A percentile compares a stretch with the other conserved stretches of the same genome.
Conservation (phyloP, 192 early-diverging fungal genomes). For the Rhizophagus prolifer region DNA sequence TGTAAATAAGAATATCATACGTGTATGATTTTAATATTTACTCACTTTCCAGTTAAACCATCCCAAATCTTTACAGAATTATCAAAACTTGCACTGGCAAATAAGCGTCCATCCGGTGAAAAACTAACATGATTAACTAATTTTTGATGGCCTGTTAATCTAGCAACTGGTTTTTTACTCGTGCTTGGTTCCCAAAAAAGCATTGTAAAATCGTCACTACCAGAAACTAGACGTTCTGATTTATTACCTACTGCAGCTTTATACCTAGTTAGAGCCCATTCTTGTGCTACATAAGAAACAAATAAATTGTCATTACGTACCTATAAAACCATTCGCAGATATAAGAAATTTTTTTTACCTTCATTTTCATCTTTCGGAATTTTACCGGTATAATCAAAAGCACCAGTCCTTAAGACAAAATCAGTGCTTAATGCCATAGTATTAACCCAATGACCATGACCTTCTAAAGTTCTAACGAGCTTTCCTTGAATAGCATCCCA, state of each 20-base stretch:
- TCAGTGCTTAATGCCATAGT: constrained; percentile 91
- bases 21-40: constrained; percentile 20
- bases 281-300: constrained; percentile 51
- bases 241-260: constrained; percentile 61
- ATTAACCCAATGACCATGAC: constrained; percentile 98
- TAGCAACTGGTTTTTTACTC: constrained; percentile 77
- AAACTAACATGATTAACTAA: constrained; percentile 92
- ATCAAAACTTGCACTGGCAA: constrained; percentile 95
- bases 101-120: constrained; percentile 83
- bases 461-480: constrained; percentile 78
- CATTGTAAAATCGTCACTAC: constrained; percentile 98
- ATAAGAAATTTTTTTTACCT: constrained; percentile 28
- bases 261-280: constrained; percentile 78
- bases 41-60: constrained; percentile 71
- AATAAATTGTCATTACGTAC: not conserved
- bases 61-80: constrained; percentile 99
- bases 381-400: constrained; percentile 81
- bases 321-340: not conserved
- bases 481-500: constrained; percentile 83
- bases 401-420: constrained; percentile 85
- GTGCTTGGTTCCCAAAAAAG: constrained; percentile 88
- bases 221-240: constrained; percentile 83
- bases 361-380: constrained; percentile 60
- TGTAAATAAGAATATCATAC: not conserved
- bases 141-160: constrained; percentile 94